phyloP scores from a whole-genome alignment of 352 stramenopile species.

The Peronospora belbahrii region DNA sequence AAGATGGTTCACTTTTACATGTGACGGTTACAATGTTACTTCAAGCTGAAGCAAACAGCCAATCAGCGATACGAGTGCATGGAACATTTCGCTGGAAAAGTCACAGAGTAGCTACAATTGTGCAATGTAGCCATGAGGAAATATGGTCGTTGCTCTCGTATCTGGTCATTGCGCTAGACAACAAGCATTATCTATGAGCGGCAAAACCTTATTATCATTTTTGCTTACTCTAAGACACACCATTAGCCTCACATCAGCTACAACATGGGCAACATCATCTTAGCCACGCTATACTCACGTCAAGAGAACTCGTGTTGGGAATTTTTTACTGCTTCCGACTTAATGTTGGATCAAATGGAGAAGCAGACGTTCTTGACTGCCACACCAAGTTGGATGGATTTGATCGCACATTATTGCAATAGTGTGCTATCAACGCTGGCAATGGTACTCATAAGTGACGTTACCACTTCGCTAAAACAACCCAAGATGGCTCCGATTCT shows the following conservation, averaged over 20 bases:
- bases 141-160: too few relatives aligned
- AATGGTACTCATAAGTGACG: slow-evolving; percentile 10
- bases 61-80: slow-evolving; percentile 16
- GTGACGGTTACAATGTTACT: slow-evolving; percentile 10
- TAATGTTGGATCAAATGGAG: slow-evolving; percentile 18
- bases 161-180: too few relatives aligned
- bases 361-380: slow-evolving; percentile 12
- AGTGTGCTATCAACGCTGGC: slow-evolving; percentile 10
- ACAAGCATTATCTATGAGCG: not conserved
- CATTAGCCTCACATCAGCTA: not conserved
- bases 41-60: slow-evolving; percentile 15
- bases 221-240: too few relatives aligned
- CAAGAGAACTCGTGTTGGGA: not conserved
- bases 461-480: slow-evolving; percentile 7
- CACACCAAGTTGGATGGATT: slow-evolving; percentile 3
- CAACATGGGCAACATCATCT: slow-evolving; percentile 46
- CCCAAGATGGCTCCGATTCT: slow-evolving; percentile 5
- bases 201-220: too few relatives aligned
- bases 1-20: slow-evolving; percentile 17
- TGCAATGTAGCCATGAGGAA: too few relatives aligned
- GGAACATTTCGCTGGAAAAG: slow-evolving; percentile 12
- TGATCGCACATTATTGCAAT: slow-evolving; percentile 1
- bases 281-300: slow-evolving; percentile 18
- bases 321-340: slow-evolving; percentile 16
- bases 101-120: not conserved